Evolutionary conservation across 192 early-diverging fungal species (phyloP).

Genomic region (Backusella macrospora): DNA sequence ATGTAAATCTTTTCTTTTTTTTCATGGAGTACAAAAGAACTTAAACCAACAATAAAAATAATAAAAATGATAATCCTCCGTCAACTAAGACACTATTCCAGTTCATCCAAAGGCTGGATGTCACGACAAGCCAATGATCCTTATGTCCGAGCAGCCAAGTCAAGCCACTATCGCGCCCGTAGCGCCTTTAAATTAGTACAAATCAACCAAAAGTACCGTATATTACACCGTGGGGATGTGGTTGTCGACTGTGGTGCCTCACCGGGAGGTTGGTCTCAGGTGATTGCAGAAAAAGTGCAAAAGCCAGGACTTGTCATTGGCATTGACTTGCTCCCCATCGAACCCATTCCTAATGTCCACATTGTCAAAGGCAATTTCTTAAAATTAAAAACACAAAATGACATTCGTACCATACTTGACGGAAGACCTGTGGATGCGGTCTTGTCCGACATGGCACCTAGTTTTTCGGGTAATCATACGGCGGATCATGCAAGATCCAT

Average conservation of each 20-base stretch:
- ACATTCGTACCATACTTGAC: conserved; percentile 40
- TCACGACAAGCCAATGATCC: conserved; percentile 66
- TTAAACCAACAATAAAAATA: background rate
- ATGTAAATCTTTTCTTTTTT: too few relatives aligned
- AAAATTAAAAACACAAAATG: conserved; percentile 38
- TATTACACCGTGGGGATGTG: conserved; percentile 29
- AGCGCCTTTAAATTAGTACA: conserved; percentile 76
- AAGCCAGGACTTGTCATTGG: conserved; percentile 58
- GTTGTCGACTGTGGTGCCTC: conserved; percentile 70
- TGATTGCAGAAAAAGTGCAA: conserved; percentile 48
- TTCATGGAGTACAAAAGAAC: background rate
- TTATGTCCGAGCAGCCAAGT: conserved; percentile 61
- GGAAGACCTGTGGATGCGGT: conserved; percentile 48
- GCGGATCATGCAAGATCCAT: conserved; percentile 68
- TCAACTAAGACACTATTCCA: conserved; percentile 24
- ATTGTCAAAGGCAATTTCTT: conserved; percentile 75
- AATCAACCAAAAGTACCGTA: conserved; percentile 52
- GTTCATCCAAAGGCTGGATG: conserved; percentile 63
- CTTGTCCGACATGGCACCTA: conserved; percentile 81
- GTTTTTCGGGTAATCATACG: conserved; percentile 71
- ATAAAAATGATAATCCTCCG: background rate
- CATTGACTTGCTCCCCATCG: conserved; percentile 72
- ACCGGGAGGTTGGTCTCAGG: conserved; percentile 84
- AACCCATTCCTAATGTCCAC: conserved; percentile 64
- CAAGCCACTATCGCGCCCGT: conserved; percentile 67